A percentile compares a stretch with the other conserved stretches of the same genome.
These are phyloP conservation scores for Actinomucor elegans DNA, from an alignment of 371 early-diverging fungal genomes.

Conservation along the genomic window DNA sequence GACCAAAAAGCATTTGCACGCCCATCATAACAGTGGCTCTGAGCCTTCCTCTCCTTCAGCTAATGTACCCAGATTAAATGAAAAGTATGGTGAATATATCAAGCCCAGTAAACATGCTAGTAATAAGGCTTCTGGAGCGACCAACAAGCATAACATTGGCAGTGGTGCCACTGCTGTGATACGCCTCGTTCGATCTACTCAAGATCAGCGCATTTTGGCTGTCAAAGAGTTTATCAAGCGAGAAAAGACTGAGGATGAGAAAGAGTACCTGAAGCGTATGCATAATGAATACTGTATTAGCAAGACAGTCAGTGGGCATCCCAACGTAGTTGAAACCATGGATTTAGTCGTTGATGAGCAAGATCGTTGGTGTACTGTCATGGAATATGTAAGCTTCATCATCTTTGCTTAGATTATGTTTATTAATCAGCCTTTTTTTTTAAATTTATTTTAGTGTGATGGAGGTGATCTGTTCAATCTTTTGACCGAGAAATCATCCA, in stretches of 20 bases:
- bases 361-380: constrained; percentile 60
- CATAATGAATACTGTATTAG: constrained; percentile 77
- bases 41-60: constrained; percentile 12
- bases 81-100: constrained; percentile 26
- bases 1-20: constrained; percentile 18
- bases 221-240: constrained; percentile 67
- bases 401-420: too few relatives aligned
- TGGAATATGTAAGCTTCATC: constrained; percentile 59
- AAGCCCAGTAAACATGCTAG: constrained; percentile 11
- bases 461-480: constrained; percentile 66
- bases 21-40: background rate
- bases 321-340: constrained; percentile 68
- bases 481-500: constrained; percentile 32
- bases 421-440: too few relatives aligned
- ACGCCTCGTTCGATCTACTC: constrained; percentile 70
- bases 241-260: constrained; percentile 54
- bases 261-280: constrained; percentile 66
- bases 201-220: constrained; percentile 21
- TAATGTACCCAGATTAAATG: constrained; percentile 16
- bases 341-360: constrained; percentile 66
- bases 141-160: constrained; percentile 63
- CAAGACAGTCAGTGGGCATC: constrained; percentile 60
- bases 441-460: constrained; percentile 55
- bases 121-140: constrained; percentile 17
- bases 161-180: constrained; percentile 94